These are phyloP conservation scores for Sporisorium reilianum DNA, from an alignment of 1,284 basidiomycete genomes.

Conservation along the genomic window DNA sequence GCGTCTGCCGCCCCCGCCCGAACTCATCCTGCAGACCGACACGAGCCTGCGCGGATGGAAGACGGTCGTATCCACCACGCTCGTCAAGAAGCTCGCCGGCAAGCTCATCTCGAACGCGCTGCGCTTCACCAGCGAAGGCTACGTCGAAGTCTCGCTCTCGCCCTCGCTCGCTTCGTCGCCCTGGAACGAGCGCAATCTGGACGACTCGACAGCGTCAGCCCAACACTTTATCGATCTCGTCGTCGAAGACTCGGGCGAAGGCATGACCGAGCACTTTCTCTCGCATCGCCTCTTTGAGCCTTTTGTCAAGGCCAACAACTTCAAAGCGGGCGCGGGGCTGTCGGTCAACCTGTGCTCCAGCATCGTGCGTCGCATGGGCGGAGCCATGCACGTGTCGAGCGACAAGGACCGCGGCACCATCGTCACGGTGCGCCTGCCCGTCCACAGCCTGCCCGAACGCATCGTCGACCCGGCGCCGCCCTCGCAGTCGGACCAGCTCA, in stretches of 20 bases:
- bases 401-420: slow-evolving; percentile 54
- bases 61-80: slow-evolving; percentile 31
- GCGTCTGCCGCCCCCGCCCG: slow-evolving; percentile 53
- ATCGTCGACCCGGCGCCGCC: slow-evolving; percentile 18
- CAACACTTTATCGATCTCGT: slow-evolving; percentile 44
- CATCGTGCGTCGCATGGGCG: slow-evolving; percentile 49
- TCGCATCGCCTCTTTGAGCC: slow-evolving; percentile 49
- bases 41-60: slow-evolving; percentile 49
- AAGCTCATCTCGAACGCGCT: slow-evolving; percentile 58
- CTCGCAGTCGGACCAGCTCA: slow-evolving; percentile 40
- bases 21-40: slow-evolving; percentile 53
- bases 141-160: slow-evolving; percentile 48
- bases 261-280: slow-evolving; percentile 57
- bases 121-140: slow-evolving; percentile 54
- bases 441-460: slow-evolving; percentile 30
- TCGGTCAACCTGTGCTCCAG: slow-evolving; percentile 40
- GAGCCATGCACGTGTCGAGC: slow-evolving; percentile 51
- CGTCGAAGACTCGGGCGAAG: slow-evolving; percentile 53
- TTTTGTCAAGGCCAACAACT: slow-evolving; percentile 53
- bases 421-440: slow-evolving; percentile 49
- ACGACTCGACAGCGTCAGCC: background rate
- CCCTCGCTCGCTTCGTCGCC: slow-evolving; percentile 24
- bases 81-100: slow-evolving; percentile 37
- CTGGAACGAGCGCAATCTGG: slow-evolving; percentile 7
- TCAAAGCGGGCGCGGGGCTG: slow-evolving; percentile 52